phyloP scores from a whole-genome alignment of 1,139 yeast species.

The Candida anutae region DNA sequence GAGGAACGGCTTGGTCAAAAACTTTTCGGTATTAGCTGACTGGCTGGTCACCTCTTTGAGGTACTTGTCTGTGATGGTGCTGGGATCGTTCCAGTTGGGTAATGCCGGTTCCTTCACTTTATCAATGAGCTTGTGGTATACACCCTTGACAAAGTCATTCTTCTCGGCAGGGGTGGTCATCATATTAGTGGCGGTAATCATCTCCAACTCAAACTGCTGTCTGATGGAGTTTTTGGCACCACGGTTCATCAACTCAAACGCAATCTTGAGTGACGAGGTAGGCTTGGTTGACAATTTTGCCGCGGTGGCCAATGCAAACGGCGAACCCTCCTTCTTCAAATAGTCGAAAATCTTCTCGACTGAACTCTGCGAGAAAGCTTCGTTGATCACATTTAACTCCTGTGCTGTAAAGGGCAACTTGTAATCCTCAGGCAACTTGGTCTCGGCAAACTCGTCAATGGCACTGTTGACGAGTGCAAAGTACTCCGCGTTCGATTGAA shows the following conservation, averaged over 20 bases:
- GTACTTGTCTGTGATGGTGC: constrained; percentile 14
- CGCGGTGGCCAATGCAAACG: constrained; percentile 58
- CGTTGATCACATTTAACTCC: constrained; percentile 57
- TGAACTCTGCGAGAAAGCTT: constrained; percentile 51
- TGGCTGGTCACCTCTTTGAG: constrained; percentile 14
- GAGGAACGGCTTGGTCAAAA: constrained; percentile 30
- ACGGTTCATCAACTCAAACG: constrained; percentile 59
- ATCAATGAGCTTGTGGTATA: constrained; percentile 59
- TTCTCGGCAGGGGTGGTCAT: constrained; percentile 48
- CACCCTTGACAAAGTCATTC: constrained; percentile 69
- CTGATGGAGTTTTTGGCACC: constrained; percentile 55
- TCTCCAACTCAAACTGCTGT: constrained; percentile 65
- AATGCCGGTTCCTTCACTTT: constrained; percentile 47
- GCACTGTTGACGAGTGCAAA: constrained; percentile 60
- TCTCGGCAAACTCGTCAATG: constrained; percentile 68
- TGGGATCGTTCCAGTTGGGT: constrained; percentile 43
- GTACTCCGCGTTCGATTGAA: constrained; percentile 28
- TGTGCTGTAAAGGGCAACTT: constrained; percentile 50
- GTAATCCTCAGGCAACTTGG: constrained; percentile 59
- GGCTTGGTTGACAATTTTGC: constrained; percentile 56
- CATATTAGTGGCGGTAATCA: constrained; percentile 70
- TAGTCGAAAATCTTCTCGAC: constrained; percentile 57
- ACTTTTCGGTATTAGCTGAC: constrained; percentile 22
- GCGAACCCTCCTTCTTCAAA: constrained; percentile 48
- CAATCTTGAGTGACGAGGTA: constrained; percentile 70